Evolutionary conservation across 768 basidiomycete species (phyloP), one percentile per base, ranked within the genome.

Genomic region (Boletus edulis): DNA sequence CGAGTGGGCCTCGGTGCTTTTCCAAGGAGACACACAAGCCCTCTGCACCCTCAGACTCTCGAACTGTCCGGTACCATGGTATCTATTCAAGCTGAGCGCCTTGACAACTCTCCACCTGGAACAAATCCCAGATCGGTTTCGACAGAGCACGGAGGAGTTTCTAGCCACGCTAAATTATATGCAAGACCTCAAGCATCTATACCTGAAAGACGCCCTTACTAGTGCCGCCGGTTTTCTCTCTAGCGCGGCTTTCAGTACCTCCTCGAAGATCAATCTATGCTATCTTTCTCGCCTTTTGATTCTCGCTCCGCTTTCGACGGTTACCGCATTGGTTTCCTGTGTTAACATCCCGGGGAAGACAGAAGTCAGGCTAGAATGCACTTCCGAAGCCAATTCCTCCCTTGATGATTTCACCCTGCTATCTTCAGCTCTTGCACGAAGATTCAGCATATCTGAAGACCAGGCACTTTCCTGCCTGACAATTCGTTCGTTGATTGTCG

Each of bases 21-120:
- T 55, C 27, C 2, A 13, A 34, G 44, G 44, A 18, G 32, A 41
- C 31, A 35, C 32, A 10, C 50, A 45, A 29, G 45, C 50, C 29
- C 55, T 53, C 34, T 40, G 34, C 35, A 22, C 44, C 15, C 32
- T 52, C 1, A 18, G 1, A 4, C 15, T 56, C 20, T 1, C n/a
- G 3, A 2, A 2, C 2, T 35, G 14, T 41, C 18, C 38, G 0
- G 11, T 57, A 15, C 37, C 31, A 11, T 46, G 41, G 53, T n/a
- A 56, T 11, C 55, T 32, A 3, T 13, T 54, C 34, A 27, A 17
- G n/a, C 46, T 38, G 18, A 34, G 46, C 35, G 60, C 66, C 41
- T 69, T 80, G 12, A 72, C 69, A 5, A 63, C 65, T 47, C 65
- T 80, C 22, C 67, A 63, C 39, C 58, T 80, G 2, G 52, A 63